Evolutionary conservation across 805 yeast genomes (phyloP), one percentile per base, ranked within the genome.

Genomic region (Starmerella apicola): DNA sequence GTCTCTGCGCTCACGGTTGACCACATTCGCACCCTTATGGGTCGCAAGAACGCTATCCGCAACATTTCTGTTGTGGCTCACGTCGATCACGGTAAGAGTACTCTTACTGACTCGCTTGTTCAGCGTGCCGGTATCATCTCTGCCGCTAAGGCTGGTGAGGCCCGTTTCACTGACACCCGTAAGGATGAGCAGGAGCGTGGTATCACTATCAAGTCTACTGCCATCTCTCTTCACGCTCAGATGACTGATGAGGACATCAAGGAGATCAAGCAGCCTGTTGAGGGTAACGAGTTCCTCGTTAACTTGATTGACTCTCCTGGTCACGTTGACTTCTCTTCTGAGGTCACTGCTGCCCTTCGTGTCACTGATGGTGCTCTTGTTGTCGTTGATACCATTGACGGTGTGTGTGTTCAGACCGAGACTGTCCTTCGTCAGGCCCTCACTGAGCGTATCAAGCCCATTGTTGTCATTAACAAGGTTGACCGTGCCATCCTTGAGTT

Each of bases 1-100:
- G 60, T 56, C 34, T 54, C 56, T 40, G 52, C 56, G 21, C 55
- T 56, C 43, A 55, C 59, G 33, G 52, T 55, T 26, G 55, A 68
- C 71, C 96, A 91, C 75, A 88, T 91, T 80, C 94, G 98, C 75
- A 85, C 71, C 65, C 79, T 88, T 72, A 88, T 88, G 98, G 97
- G 91, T 93, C 81, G 80, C 73, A 95, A 86, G 76, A 81, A 96
- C 71, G 88, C 88, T 68, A 96, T 91, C 65, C 95, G 98, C 78
- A 91, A 91, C 93, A 91, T 88, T 94, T 88, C 97, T 71, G 98
- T 88, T 71, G 91, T 91, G 80, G 98, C 98, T 64, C 98, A 88
- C 76, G 97, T 88, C 81, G 98, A 88, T 78, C 98, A 91, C 78
- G 98, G 98, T 75, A 88, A 88, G 72, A 86, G 96, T 57, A 88